Evolutionary conservation across 805 yeast genomes (phyloP).

Genomic region (Hagleromyces aurorensis): DNA sequence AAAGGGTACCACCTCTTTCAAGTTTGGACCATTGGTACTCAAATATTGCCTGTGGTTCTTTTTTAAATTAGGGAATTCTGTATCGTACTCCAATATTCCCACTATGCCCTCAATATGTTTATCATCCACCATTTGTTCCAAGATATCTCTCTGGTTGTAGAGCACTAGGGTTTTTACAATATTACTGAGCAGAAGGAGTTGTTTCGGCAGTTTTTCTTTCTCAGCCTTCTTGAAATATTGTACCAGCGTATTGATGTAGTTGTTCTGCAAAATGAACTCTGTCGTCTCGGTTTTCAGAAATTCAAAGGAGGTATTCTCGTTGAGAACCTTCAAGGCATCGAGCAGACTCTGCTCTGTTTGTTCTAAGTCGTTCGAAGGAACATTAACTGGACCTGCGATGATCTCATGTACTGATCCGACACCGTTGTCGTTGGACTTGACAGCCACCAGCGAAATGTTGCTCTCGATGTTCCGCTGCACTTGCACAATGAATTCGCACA

Average conservation of each 20-base stretch:
- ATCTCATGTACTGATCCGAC: constrained; percentile 60
- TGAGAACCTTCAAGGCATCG: constrained; percentile 47
- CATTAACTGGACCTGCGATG: constrained; percentile 69
- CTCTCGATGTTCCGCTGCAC: constrained; percentile 57
- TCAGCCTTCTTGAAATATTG: constrained; percentile 52
- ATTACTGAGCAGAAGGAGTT: constrained; percentile 60
- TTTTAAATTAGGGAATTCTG: constrained; percentile 72
- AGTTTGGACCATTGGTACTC: constrained; percentile 39
- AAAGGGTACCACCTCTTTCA: constrained; percentile 67
- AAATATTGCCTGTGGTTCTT: constrained; percentile 72
- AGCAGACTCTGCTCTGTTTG: constrained; percentile 39
- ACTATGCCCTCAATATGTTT: constrained; percentile 48
- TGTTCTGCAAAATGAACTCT: constrained; percentile 44
- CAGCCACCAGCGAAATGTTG: constrained; percentile 66
- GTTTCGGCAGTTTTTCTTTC: constrained; percentile 39
- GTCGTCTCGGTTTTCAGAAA: constrained; percentile 53
- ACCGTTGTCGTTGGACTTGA: constrained; percentile 39
- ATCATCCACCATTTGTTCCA: constrained; percentile 52
- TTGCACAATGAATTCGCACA: constrained; percentile 72
- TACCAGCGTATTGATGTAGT: constrained; percentile 47
- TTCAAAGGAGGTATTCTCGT: constrained; percentile 52
- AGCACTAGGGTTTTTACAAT: constrained; percentile 63
- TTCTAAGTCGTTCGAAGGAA: constrained; percentile 51
- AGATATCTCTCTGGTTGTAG: constrained; percentile 58
- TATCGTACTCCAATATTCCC: constrained; percentile 85